Percentiles rank a stretch among this genome's conserved stretches.
These are phyloP conservation scores for Astrothelium macrocarpum DNA, from an alignment of 495 filamentous ascomycete species.

Conservation along the genomic window DNA sequence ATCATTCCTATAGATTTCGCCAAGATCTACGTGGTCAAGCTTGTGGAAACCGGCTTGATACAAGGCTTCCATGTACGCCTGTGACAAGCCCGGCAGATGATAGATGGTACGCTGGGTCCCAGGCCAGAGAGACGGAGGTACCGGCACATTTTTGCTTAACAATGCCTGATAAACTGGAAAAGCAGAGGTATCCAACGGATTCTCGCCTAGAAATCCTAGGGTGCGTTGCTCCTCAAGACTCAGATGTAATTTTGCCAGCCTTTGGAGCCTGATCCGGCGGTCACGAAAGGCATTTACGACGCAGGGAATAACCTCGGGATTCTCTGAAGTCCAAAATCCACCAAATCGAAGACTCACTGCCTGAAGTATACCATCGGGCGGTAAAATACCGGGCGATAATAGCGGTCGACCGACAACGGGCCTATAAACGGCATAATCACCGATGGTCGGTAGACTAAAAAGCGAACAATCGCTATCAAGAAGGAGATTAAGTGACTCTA, in stretches of 20 bases:
- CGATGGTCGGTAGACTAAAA: neutral
- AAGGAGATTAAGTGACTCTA: neutral
- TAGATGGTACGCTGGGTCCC: neutral
- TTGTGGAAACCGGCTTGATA: neutral
- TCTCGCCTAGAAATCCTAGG: neutral
- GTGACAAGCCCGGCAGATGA: neutral
- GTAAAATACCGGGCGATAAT: neutral
- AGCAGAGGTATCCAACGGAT: conserved; percentile 1
- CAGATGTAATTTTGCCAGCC: conserved; percentile 4
- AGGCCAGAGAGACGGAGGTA: conserved; percentile 3
- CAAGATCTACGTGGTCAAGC: neutral
- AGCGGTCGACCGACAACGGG: neutral
- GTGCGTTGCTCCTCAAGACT: neutral
- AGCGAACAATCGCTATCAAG: neutral
- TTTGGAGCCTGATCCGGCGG: conserved; percentile 1
- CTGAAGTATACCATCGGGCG: neutral
- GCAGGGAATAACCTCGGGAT: neutral
- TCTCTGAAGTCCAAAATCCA: conserved; percentile 4
- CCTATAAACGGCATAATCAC: neutral
- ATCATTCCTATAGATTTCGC: neutral
- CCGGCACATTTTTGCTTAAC: neutral
- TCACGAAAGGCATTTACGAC: conserved; percentile 1
- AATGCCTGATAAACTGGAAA: neutral
- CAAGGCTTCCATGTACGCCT: neutral
- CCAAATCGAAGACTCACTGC: neutral